Evolutionary conservation across 2,329 filamentous ascomycete species (phyloP).

Genomic region (Aspergillus sp.): DNA sequence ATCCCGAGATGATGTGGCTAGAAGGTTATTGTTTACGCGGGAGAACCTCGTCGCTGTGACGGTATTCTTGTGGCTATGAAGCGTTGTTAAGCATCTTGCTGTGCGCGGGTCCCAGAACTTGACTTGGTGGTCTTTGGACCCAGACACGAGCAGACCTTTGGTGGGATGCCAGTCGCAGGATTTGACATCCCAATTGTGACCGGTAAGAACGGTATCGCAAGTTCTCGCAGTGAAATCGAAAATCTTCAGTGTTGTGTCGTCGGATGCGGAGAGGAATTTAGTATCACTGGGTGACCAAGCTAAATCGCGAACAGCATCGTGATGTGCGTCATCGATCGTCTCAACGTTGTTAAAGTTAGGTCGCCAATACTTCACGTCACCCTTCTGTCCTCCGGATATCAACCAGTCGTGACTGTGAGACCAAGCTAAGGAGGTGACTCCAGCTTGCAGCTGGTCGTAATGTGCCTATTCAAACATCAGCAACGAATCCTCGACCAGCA

Average conservation of each 20-base stretch:
- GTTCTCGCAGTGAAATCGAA: constrained; percentile 90
- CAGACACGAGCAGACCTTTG: constrained; percentile 90
- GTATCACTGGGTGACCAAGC: constrained; percentile 91
- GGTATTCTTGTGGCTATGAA: constrained; percentile 96
- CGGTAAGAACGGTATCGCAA: constrained; percentile 79
- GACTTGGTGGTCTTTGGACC: constrained; percentile 95
- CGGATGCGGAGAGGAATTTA: constrained; percentile 94
- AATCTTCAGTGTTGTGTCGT: constrained; percentile 91
- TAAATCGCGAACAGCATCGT: constrained; percentile 84
- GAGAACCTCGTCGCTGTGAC: constrained; percentile 93
- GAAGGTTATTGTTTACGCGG: constrained; percentile 75
- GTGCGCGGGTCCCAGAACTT: constrained; percentile 98
- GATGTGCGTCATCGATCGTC: constrained; percentile 80
- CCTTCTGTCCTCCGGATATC: constrained; percentile 91
- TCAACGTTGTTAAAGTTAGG: constrained; percentile 99
- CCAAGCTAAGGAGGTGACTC: constrained; percentile 59
- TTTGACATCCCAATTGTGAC: constrained; percentile 98
- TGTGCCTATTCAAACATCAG: constrained; percentile 61
- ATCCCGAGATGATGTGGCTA: constrained; percentile 91
- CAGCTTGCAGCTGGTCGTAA: constrained; percentile 58
- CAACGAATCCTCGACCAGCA: not conserved
- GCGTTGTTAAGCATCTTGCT: constrained; percentile 83
- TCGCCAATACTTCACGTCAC: constrained; percentile 97
- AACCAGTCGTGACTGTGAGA: constrained; percentile 97
- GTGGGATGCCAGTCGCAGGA: constrained; percentile 96